Conservation (phyloP, 345 rosid species). For the Erodium maritimum region DNA sequence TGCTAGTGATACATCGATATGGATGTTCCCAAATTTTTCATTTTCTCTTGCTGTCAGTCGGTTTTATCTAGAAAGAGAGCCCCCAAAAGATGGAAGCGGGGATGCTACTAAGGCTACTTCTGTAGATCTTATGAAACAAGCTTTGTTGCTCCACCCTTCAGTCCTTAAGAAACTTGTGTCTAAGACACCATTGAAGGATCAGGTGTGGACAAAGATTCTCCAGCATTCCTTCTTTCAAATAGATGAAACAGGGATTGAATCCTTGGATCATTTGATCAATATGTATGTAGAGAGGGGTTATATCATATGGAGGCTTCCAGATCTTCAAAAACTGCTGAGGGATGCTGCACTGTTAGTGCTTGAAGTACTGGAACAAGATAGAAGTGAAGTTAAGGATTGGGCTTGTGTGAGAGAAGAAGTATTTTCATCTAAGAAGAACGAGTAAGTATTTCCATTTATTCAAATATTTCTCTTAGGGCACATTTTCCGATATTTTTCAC, state of each 20-base stretch:
- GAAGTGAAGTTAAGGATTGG: slow-evolving; percentile 62
- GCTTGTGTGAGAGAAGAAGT: slow-evolving; percentile 65
- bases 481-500: background rate
- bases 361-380: slow-evolving; percentile 38
- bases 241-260: slow-evolving; percentile 51
- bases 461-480: background rate
- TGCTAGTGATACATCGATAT: slow-evolving; percentile 57
- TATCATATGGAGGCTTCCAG: slow-evolving; percentile 85
- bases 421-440: slow-evolving; percentile 66
- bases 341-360: slow-evolving; percentile 41
- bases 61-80: slow-evolving; percentile 48
- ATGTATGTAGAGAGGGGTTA: slow-evolving; percentile 75
- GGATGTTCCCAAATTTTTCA: slow-evolving; percentile 84
- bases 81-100: slow-evolving; percentile 16
- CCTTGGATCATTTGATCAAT: slow-evolving; percentile 66
- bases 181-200: slow-evolving; percentile 81
- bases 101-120: slow-evolving; percentile 40
- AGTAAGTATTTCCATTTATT: slow-evolving; percentile 35
- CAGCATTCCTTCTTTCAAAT: slow-evolving; percentile 46
- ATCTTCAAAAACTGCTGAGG: slow-evolving; percentile 56
- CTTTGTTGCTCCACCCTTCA: slow-evolving; percentile 80
- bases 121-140: slow-evolving; percentile 69
- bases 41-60: slow-evolving; percentile 81
- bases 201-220: slow-evolving; percentile 53
- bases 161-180: slow-evolving; percentile 57